These are phyloP conservation scores for Cnidoscolus chayamansa DNA, from an alignment of 441 rosid genomes.

Conservation along the genomic window DNA sequence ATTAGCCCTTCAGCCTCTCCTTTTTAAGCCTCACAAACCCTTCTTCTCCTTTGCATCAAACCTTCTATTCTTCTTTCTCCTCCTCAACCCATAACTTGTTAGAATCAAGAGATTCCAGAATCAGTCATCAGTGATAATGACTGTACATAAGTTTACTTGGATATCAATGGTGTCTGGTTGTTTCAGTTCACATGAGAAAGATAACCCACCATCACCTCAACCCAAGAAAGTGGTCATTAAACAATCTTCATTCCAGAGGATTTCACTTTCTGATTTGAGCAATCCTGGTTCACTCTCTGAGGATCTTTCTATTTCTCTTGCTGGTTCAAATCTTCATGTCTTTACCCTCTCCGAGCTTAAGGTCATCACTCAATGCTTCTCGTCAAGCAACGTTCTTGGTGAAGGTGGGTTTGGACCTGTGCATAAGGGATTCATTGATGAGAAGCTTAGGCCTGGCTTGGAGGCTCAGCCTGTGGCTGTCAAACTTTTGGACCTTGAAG, in stretches of 20 bases:
- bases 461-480: slow-evolving; percentile 78
- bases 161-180: slow-evolving; percentile 51
- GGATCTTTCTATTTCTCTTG: slow-evolving; percentile 41
- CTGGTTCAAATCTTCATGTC: slow-evolving; percentile 57
- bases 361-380: slow-evolving; percentile 51
- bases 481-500: slow-evolving; percentile 66
- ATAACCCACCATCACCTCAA: slow-evolving; percentile 3
- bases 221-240: slow-evolving; percentile 30
- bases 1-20: background rate
- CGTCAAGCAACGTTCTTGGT: slow-evolving; percentile 55
- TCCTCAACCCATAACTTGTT: too few relatives aligned
- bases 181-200: slow-evolving; percentile 35
- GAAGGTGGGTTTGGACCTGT: slow-evolving; percentile 91
- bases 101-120: too few relatives aligned
- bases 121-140: slow-evolving; percentile 25
- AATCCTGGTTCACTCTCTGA: slow-evolving; percentile 50
- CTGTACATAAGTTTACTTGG: slow-evolving; percentile 40
- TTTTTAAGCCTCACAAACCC: slow-evolving; percentile 15
- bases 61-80: background rate
- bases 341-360: slow-evolving; percentile 58
- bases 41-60: background rate
- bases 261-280: slow-evolving; percentile 64
- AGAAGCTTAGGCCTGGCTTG: slow-evolving; percentile 58
- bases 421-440: slow-evolving; percentile 77
- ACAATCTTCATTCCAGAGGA: slow-evolving; percentile 43